Base-by-base conservation (phyloP, 208 protist species). In the Herpetomonas tarakana region DNA sequence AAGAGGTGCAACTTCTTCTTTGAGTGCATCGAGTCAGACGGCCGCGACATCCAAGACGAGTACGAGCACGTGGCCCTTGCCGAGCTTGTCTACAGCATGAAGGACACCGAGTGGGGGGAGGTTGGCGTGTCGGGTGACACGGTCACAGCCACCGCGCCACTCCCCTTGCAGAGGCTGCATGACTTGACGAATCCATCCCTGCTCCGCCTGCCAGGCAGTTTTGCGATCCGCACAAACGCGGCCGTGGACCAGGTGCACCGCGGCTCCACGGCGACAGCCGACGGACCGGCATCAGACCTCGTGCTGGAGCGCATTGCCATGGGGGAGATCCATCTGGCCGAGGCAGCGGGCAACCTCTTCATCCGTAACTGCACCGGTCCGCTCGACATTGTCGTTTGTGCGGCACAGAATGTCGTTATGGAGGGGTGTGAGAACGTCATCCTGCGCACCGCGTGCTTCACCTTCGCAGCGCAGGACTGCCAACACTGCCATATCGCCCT, bases 381-480 rank as follows among this genome's bases (percentile, higher is more conserved):
- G 25, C 71, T 95, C 2, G 74, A 93, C 26, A 83, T 95, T 41
- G 62, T 77, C 29, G 74, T 93, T 24, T 77, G 71, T 30, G 75
- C 81, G 0, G 80, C 84, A 0, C 52, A 54, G 11, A 51, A 60
- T 39, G 80, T 95, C 2, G 28, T 82, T 4, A 76, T 95, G 63
- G 79, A 84, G 44, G 51, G 45, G 0, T 92, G 89, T 60, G 72
- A 76, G 21, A 78, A 79, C 29, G 77, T 95, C 14, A 85, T 82
- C 39, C 47, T 95, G 55, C 83, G 81, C 14, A 69, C 69, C 0
- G 75, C 84, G 0, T 92, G 86, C 46, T 22, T 60, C n/a, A 39
- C 63, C 26, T 85, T 93, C 51, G 60, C 50, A 3, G 83, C 83
- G 0, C 63, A 46, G 0, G 60, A 88, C 51, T 95, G 79, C 46